A percentile compares a stretch with the other conserved stretches of the same genome.
Conservation (phyloP, 805 yeast species). For the Sungouiozyma ichnusensis region DNA sequence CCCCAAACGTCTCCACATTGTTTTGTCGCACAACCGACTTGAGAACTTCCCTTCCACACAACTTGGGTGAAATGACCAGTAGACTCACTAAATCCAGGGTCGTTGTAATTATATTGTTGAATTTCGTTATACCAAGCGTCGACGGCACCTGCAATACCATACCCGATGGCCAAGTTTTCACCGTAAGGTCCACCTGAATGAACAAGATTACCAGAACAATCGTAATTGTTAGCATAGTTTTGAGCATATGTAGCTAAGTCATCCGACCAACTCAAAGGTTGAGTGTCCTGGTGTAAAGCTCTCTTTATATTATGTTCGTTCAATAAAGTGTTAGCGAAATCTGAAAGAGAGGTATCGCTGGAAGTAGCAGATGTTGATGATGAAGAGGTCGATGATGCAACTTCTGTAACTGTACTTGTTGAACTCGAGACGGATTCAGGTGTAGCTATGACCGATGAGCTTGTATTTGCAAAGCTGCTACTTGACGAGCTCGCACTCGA, state of each 20-base stretch:
- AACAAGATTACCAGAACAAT: slow-evolving; percentile 45
- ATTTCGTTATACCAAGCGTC: slow-evolving; percentile 70
- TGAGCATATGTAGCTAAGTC: slow-evolving; percentile 38
- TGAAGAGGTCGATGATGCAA: not conserved
- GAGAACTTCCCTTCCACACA: slow-evolving; percentile 51
- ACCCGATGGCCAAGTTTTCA: slow-evolving; percentile 53
- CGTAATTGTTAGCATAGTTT: slow-evolving; percentile 38
- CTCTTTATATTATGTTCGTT: slow-evolving; percentile 55
- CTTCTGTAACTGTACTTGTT: not conserved
- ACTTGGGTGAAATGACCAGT: slow-evolving; percentile 67
- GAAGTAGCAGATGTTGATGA: slow-evolving; percentile 12
- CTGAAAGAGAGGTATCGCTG: slow-evolving; percentile 7
- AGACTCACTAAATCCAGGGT: slow-evolving; percentile 23
- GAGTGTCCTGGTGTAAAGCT: slow-evolving; percentile 37
- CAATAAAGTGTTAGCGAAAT: slow-evolving; percentile 34
- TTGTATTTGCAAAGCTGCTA: slow-evolving; percentile 10
- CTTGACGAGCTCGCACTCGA: slow-evolving; percentile 8
- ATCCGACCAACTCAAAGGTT: slow-evolving; percentile 39
- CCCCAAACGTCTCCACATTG: slow-evolving; percentile 11
- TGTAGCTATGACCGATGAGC: not conserved
- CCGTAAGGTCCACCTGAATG: slow-evolving; percentile 56
- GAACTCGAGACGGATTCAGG: not conserved
- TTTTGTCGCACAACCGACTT: slow-evolving; percentile 49
- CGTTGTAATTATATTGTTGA: slow-evolving; percentile 36
- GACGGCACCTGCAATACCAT: slow-evolving; percentile 41